Conservation (phyloP, 1,139 yeast species). For the Hanseniaspora gamundiae region DNA sequence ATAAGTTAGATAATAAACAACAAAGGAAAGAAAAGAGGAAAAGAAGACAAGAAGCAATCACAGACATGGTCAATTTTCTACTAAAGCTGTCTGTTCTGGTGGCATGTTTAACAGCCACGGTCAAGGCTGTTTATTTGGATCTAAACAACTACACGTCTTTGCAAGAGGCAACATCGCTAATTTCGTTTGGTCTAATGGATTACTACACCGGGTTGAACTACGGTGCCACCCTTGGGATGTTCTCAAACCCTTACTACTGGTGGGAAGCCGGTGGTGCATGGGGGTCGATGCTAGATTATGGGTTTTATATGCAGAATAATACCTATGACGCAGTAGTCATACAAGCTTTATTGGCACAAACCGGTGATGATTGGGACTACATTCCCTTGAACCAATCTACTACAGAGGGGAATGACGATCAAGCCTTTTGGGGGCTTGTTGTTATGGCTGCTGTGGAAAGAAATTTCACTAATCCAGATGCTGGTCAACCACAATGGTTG, state of each 20-base stretch:
- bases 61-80: too few species aligned
- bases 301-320: conserved; percentile 59
- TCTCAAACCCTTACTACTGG: conserved; percentile 84
- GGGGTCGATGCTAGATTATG: conserved; percentile 74
- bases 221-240: conserved; percentile 81
- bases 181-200: conserved; percentile 68
- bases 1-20: too few species aligned
- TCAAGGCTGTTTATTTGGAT: conserved; percentile 26
- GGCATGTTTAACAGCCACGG: neutral
- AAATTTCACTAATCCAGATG: conserved; percentile 67
- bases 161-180: conserved; percentile 40
- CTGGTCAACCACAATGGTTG: conserved; percentile 55
- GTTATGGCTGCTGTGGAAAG: conserved; percentile 86
- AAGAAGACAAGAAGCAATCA: too few species aligned
- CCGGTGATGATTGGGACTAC: conserved; percentile 65
- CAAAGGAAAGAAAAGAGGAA: too few species aligned
- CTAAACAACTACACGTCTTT: conserved; percentile 28
- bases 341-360: conserved; percentile 59
- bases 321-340: conserved; percentile 50
- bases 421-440: conserved; percentile 92
- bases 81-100: neutral
- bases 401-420: conserved; percentile 98
- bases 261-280: conserved; percentile 98
- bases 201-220: conserved; percentile 61
- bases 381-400: conserved; percentile 83